Base-by-base conservation (phyloP, 1,139 yeast species). In the Sporopachydermia cereana region DNA sequence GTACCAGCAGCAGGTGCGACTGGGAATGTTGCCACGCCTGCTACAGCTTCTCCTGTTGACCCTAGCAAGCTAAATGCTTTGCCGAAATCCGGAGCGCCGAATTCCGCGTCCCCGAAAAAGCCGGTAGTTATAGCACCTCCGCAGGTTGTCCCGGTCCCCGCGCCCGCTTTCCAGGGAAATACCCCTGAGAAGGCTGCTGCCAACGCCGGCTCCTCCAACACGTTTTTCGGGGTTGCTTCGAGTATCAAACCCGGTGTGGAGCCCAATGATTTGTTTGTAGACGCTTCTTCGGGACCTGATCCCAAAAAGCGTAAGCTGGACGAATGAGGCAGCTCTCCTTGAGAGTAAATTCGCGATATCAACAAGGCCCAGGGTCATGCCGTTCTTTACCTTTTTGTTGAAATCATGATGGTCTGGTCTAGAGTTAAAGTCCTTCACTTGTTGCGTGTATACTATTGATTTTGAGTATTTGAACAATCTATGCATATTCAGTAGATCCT, bases 401-500 rank as follows among this genome's bases (percentile, higher is more conserved):
- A n/a, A n/a, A n/a, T n/a, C n/a, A n/a, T n/a, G n/a, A n/a, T n/a
- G n/a, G n/a, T n/a, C n/a, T n/a, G n/a, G n/a, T n/a, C n/a, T n/a
- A n/a, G n/a, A n/a, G n/a, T n/a, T n/a, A n/a, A n/a, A n/a, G n/a
- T n/a, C n/a, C n/a, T n/a, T n/a, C n/a, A n/a, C n/a, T n/a, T n/a
- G n/a, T n/a, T n/a, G n/a, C n/a, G n/a, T n/a, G n/a, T n/a, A n/a
- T n/a, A n/a, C n/a, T n/a, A n/a, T n/a, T n/a, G n/a, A n/a, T n/a
- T n/a, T n/a, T n/a, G n/a, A n/a, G n/a, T n/a, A n/a, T n/a, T n/a
- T n/a, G n/a, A 39, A 24, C 17, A 17, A 3, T 24, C 29, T 42
- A 45, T 42, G 22, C 21, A 41, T 41, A 12, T 31, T 21, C 14
- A n/a, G 39, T 41, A 41, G 43, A 39, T 42, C 41, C 34, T 47